Conservation (phyloP, 768 basidiomycete species). For the Suillus subalutaceus region DNA sequence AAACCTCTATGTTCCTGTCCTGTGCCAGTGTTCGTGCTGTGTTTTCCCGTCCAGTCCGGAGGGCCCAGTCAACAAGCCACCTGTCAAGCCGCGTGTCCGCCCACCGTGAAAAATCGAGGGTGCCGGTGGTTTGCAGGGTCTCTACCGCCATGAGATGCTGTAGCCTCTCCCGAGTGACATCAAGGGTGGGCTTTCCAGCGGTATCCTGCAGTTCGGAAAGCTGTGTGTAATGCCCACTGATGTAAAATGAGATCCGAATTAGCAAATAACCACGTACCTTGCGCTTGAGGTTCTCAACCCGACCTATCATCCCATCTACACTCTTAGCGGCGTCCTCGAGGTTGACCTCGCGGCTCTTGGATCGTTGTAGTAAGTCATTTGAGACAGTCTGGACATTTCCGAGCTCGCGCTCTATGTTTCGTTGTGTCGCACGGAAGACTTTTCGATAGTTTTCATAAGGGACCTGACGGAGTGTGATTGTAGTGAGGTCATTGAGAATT, state of each 20-base stretch:
- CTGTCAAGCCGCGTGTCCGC: conserved; percentile 79
- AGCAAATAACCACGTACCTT: conserved; percentile 60
- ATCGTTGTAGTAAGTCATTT: conserved; percentile 59
- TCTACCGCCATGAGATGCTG: conserved; percentile 72
- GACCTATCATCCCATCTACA: conserved; percentile 76
- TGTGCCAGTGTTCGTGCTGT: conserved; percentile 78
- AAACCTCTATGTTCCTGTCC: conserved; percentile 79
- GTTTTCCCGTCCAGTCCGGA: conserved; percentile 76
- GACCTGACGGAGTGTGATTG: conserved; percentile 51
- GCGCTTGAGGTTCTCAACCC: conserved; percentile 80
- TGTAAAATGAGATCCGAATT: conserved; percentile 12
- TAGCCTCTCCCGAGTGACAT: conserved; percentile 74
- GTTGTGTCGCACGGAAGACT: conserved; percentile 82
- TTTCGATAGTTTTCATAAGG: conserved; percentile 90
- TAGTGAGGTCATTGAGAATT: conserved; percentile 18
- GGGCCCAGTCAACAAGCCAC: conserved; percentile 92
- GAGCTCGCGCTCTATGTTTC: conserved; percentile 80
- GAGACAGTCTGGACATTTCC: conserved; percentile 57
- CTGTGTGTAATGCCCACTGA: conserved; percentile 32
- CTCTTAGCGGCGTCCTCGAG: conserved; percentile 58
- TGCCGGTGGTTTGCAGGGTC: conserved; percentile 49
- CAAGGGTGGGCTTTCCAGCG: conserved; percentile 58
- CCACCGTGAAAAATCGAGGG: conserved; percentile 72
- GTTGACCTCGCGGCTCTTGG: conserved; percentile 39
- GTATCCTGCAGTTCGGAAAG: conserved; percentile 53